These are phyloP conservation scores for Camelina neglecta DNA, from an alignment of 345 rosid genomes.

Conservation along the genomic window DNA sequence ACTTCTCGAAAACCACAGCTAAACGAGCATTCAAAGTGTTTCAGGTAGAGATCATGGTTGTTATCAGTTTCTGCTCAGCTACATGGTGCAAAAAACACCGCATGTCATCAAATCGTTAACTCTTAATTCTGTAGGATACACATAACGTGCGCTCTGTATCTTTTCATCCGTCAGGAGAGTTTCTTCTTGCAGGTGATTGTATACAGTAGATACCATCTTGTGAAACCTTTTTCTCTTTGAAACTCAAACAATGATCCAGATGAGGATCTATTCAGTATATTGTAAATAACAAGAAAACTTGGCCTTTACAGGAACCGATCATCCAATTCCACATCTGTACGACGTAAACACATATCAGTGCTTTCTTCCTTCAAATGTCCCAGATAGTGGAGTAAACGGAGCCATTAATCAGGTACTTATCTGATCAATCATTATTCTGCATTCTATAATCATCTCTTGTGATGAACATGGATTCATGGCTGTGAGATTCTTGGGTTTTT, in stretches of 20 bases:
- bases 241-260: conserved; percentile 9
- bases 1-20: conserved; percentile 83
- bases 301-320: conserved; percentile 73
- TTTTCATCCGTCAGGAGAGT: conserved; percentile 87
- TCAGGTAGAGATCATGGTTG: conserved; percentile 56
- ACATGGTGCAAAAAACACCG: conserved; percentile 7
- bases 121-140: conserved; percentile 62
- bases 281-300: conserved; percentile 9
- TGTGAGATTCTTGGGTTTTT: conserved; percentile 28
- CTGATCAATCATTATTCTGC: not conserved
- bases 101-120: conserved; percentile 3
- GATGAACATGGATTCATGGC: conserved; percentile 24
- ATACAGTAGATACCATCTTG: not conserved
- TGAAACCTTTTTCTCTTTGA: conserved; percentile 3
- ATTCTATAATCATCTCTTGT: not conserved
- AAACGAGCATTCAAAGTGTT: conserved; percentile 85
- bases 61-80: conserved; percentile 12
- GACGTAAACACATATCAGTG: conserved; percentile 83
- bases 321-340: conserved; percentile 76
- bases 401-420: conserved; percentile 80
- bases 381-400: conserved; percentile 64
- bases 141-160: conserved; percentile 82
- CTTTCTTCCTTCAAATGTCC: conserved; percentile 63
- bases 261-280: not conserved
- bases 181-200: conserved; percentile 69